A percentile compares a stretch with the other conserved stretches of the same genome.
Conservation (phyloP, 2,329 filamentous ascomycete genomes). For the Sporothrix humicola region DNA sequence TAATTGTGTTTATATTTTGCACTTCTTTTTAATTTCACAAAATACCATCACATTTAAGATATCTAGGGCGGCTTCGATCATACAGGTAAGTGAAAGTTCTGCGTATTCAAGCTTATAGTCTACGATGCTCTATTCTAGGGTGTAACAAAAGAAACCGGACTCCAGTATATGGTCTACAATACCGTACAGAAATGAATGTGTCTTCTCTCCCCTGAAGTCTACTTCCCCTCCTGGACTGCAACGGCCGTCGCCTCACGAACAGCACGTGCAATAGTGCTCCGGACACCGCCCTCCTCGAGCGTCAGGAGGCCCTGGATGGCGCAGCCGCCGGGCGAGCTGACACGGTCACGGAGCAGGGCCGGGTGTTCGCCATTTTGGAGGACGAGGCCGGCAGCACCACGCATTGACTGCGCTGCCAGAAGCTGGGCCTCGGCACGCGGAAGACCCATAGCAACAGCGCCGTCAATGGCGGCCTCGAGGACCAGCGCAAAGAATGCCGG, state of each 20-base stretch:
- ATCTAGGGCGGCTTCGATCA: no score
- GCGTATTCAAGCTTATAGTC: not conserved
- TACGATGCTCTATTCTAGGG: conserved; percentile 18
- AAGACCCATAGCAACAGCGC: conserved; percentile 78
- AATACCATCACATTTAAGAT: not conserved
- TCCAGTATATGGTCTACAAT: conserved; percentile 11
- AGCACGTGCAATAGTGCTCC: conserved; percentile 70
- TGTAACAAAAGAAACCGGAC: not conserved
- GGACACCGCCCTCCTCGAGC: conserved; percentile 73
- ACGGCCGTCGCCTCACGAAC: conserved; percentile 74
- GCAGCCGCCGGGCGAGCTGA: conserved; percentile 78
- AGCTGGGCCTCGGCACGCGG: conserved; percentile 72
- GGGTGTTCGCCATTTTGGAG: conserved; percentile 72
- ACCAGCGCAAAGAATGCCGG: conserved; percentile 79
- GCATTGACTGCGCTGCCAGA: conserved; percentile 82
- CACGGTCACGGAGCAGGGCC: conserved; percentile 74
- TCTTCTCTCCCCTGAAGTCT: not conserved
- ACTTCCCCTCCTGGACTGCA: conserved; percentile 47
- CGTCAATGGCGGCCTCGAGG: conserved; percentile 76
- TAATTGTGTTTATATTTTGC: no score
- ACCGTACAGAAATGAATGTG: not conserved
- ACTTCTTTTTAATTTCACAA: not conserved
- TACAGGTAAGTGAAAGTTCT: no score
- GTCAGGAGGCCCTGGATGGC: conserved; percentile 76
- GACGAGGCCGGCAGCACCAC: conserved; percentile 72